phyloP scores from a whole-genome alignment of 495 filamentous ascomycete genomes.

The Arthonia radiata region DNA sequence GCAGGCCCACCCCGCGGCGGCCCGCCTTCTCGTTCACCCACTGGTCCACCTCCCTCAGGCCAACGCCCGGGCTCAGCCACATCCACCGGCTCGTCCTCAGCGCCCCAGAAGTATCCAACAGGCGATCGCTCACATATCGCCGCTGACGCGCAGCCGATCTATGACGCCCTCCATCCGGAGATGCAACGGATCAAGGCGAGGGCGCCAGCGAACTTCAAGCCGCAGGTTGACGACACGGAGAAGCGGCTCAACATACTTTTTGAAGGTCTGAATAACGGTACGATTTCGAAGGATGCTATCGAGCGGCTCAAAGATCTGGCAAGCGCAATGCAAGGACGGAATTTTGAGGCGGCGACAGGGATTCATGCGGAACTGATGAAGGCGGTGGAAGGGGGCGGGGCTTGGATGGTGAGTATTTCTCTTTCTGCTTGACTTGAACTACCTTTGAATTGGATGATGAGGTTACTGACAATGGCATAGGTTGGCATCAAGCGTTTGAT shows the following conservation, averaged over 20 bases:
- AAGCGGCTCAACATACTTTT: slow-evolving; percentile 78
- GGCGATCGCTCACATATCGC: slow-evolving; percentile 88
- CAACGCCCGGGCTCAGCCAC: slow-evolving; percentile 22
- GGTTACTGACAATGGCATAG: slow-evolving; percentile 18
- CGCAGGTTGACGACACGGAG: slow-evolving; percentile 77
- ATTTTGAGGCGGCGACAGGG: slow-evolving; percentile 50
- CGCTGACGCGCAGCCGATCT: slow-evolving; percentile 43
- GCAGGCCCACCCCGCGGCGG: slow-evolving; percentile 3
- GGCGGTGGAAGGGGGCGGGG: slow-evolving; percentile 61
- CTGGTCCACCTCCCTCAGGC: slow-evolving; percentile 4
- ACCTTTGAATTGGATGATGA: slow-evolving; percentile 1
- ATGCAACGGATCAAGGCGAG: slow-evolving; percentile 68
- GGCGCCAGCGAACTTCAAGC: slow-evolving; percentile 57
- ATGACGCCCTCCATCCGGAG: slow-evolving; percentile 55
- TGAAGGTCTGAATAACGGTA: slow-evolving; percentile 89
- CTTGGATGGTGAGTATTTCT: slow-evolving; percentile 69
- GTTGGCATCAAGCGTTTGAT: slow-evolving; percentile 82
- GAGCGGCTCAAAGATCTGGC: slow-evolving; percentile 41
- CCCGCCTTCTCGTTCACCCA: slow-evolving; percentile 3
- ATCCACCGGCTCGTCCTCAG: slow-evolving; percentile 25
- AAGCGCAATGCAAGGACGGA: slow-evolving; percentile 36
- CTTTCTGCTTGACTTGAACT: background rate
- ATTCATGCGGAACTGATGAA: slow-evolving; percentile 65
- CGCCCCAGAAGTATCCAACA: no score
- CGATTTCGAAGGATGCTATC: slow-evolving; percentile 68